Base-by-base conservation (phyloP, 495 filamentous ascomycete genomes). In the Physcia stellaris region DNA sequence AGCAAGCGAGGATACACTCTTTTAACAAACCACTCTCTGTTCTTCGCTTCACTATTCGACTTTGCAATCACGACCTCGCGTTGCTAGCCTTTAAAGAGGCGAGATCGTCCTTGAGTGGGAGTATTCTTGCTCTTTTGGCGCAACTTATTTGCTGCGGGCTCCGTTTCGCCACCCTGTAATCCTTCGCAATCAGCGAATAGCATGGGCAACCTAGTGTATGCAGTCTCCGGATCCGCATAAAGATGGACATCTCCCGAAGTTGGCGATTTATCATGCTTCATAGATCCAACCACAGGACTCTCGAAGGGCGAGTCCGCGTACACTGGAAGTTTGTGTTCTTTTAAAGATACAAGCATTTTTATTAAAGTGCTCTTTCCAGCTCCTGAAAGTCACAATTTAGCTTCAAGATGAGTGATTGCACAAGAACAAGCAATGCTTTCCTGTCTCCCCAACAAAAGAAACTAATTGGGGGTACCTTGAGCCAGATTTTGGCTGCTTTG, bases 231-330 rank as follows among this genome's bases (percentile, higher is more conserved):
- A 49, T 81, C 75, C 0, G 63, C 52, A 37, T 79, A 81, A 10
- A 80, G 57, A 53, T 81, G 75, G 17, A 49, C 47, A 10, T 77
- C 71, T 9, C 61, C 74, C 4, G 73, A 75, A 4, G 73, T 78
- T 0, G 75, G 68, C n/a, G 63, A 43, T 22, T 61, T 56, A 19
- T 68, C 60, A 17, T 32, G 31, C 59, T 56, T 32, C 34, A 55
- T 36, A 24, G 51, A 48, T 16, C 61, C 61, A 27, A 63, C 56
- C 3, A 63, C 57, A 4, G 60, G 60, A 11, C 49, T 45, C 18
- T 46, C 39, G 33, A 40, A 30, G 10, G 7, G 17, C 13, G 19
- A 31, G 11, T 22, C 37, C 16, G 19, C 17, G 4, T 13, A n/a
- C 11, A 38, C 11, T 17, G 24, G 16, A 21, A 26, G 19, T 32